These are phyloP conservation scores for Lachancea cidri DNA, from an alignment of 805 yeast genomes.

Conservation along the genomic window DNA sequence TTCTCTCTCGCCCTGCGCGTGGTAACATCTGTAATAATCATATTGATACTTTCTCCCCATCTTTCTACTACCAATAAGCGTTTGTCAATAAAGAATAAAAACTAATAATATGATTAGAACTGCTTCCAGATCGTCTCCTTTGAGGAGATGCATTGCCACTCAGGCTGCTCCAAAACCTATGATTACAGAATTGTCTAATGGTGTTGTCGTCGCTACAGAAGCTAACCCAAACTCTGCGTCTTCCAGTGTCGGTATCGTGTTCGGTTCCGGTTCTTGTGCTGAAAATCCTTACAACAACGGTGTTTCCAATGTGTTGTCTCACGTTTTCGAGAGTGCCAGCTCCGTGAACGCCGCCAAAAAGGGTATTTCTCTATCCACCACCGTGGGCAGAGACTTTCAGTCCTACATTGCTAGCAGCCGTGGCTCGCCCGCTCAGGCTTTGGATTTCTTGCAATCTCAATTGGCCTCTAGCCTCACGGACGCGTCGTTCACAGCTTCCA, in stretches of 20 bases:
- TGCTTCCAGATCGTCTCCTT: slow-evolving; percentile 16
- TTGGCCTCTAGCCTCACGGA: slow-evolving; percentile 38
- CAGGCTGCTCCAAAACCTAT: slow-evolving; percentile 50
- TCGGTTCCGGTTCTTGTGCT: slow-evolving; percentile 73
- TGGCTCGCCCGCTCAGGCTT: slow-evolving; percentile 50
- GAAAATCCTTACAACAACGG: slow-evolving; percentile 83
- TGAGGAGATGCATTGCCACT: slow-evolving; percentile 24
- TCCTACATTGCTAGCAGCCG: slow-evolving; percentile 54
- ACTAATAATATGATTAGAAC: slow-evolving; percentile 27
- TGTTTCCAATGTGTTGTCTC: slow-evolving; percentile 60
- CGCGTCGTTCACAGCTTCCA: slow-evolving; percentile 43
- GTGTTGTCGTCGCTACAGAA: slow-evolving; percentile 69
- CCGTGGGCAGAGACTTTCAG: slow-evolving; percentile 58
- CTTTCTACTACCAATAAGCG: not conserved
- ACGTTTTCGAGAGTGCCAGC: slow-evolving; percentile 39
- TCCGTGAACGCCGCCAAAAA: slow-evolving; percentile 35
- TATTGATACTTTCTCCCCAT: not conserved
- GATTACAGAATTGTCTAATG: slow-evolving; percentile 68
- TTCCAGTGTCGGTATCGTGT: slow-evolving; percentile 63
- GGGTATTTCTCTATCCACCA: slow-evolving; percentile 54
- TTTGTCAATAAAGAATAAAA: too few relatives aligned
- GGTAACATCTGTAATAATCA: not conserved
- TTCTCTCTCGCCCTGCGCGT: not conserved
- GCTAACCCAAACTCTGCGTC: slow-evolving; percentile 43
- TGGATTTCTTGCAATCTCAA: slow-evolving; percentile 44